Evolutionary conservation across 306 rosid genomes (phyloP).

Genomic region (Abrus precatorius): DNA sequence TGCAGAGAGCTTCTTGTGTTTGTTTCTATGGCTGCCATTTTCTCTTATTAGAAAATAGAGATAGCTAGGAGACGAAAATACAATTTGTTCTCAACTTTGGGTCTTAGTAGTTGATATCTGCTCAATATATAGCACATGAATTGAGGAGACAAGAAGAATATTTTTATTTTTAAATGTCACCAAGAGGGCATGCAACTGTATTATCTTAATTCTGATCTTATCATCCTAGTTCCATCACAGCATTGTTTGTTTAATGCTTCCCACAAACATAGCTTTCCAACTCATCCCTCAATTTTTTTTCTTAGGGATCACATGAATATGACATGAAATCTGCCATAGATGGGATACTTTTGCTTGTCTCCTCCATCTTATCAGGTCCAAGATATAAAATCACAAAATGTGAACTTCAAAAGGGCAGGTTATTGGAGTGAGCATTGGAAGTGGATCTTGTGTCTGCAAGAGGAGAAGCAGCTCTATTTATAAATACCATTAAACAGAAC

Average conservation of each 20-base stretch:
- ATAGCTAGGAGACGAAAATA: conserved; percentile 5
- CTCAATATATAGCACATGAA: conserved; percentile 38
- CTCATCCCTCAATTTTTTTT: conserved; percentile 34
- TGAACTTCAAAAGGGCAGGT: background rate
- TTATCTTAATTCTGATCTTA: conserved; percentile 13
- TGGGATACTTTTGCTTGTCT: conserved; percentile 13
- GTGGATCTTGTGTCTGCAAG: conserved; percentile 29
- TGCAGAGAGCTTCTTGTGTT: conserved; percentile 16
- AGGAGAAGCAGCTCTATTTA: conserved; percentile 7
- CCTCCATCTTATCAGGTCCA: conserved; percentile 6
- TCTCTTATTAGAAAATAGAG: background rate
- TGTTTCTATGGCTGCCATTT: conserved; percentile 29
- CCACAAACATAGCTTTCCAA: conserved; percentile 14
- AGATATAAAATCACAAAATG: conserved; percentile 3
- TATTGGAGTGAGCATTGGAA: background rate
- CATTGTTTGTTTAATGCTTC: conserved; percentile 43
- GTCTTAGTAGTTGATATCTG: background rate
- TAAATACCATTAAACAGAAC: conserved; percentile 12
- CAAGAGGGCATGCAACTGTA: background rate
- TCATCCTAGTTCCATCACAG: conserved; percentile 11
- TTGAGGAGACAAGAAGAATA: conserved; percentile 40
- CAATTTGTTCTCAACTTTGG: conserved; percentile 1
- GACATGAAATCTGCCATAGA: conserved; percentile 5
- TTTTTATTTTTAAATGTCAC: conserved; percentile 23
- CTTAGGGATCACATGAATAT: conserved; percentile 30